Evolutionary conservation across 2,329 filamentous ascomycete genomes (phyloP), one percentile per base, ranked within the genome.

Genomic region (Cephalotrichum gorgonifer): DNA sequence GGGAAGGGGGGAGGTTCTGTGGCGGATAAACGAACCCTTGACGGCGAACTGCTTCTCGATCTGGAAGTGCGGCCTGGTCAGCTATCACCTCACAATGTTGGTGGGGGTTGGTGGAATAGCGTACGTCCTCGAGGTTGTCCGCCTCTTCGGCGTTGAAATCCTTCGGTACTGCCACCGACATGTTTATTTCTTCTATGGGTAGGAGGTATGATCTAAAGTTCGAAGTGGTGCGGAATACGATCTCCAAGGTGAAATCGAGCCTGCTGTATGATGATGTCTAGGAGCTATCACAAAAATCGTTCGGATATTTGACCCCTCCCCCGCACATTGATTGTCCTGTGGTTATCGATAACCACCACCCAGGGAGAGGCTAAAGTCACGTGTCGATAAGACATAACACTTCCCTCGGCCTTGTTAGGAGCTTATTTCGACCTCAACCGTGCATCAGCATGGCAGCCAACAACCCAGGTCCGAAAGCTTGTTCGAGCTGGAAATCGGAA

Each of bases 41-140:
- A 98, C 93, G 27, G 93, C 93, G 62, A 98, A 98, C 68, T 97
- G 93, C 77, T 96, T 95, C 78, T 98, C 93, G 65, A 98, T 96
- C 87, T 95, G 20, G 6, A 33, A 7, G 8, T 7, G 26, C 12
- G 23, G 25, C 20, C 17, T n/a, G 3, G 22, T 27, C 27, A n/a
- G 30, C 23, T 28, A 23, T 22, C 26, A 47, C 25, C 15, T 38
- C 26, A 12, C 8, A 15, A 5, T 38, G 35, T n/a, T 22, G n/a
- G 12, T 22, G 15, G 20, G 22, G 33, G 28, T 17, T 22, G 52
- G 43, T 9, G 28, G 47, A 49, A 20, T 8, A 35, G 17, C 83
- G 56, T 58, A 76, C 75, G 64, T 77, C 74, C 58, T 77, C 74
- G 58, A 75, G 69, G 60, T 78, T 78, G 51, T 67, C 63, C 47